phyloP scores from a whole-genome alignment of 345 rosid genomes.

The Xanthoceras sorbifolium region DNA sequence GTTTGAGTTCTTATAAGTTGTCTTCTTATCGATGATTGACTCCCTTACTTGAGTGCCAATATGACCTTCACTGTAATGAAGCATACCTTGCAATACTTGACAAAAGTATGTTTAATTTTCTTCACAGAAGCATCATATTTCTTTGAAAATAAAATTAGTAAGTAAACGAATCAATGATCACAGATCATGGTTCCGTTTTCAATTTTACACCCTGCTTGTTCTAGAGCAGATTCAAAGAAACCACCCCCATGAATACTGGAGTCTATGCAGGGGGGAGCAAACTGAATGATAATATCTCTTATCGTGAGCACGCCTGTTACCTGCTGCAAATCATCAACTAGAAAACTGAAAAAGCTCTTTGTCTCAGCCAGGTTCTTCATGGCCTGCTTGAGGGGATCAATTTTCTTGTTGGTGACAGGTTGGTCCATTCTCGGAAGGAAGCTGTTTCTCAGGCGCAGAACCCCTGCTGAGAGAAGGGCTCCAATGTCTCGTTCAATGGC shows the following conservation, averaged over 20 bases:
- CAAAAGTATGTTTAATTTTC: neutral
- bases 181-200: conserved; percentile 37
- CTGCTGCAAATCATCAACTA: conserved; percentile 26
- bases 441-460: conserved; percentile 22
- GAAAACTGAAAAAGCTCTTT: conserved; percentile 30
- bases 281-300: conserved; percentile 40
- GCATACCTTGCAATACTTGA: neutral
- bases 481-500: conserved; percentile 27
- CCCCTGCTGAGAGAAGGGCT: conserved; percentile 35
- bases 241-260: conserved; percentile 39
- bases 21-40: neutral
- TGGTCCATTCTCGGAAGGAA: conserved; percentile 44
- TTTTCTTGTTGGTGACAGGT: conserved; percentile 31
- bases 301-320: conserved; percentile 24
- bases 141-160: neutral
- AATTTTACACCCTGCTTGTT: conserved; percentile 36
- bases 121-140: neutral
- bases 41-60: neutral
- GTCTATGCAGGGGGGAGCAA: conserved; percentile 43
- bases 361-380: conserved; percentile 38
- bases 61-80: neutral
- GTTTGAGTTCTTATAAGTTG: neutral
- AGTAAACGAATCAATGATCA: conserved; percentile 24
- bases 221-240: conserved; percentile 42
- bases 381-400: conserved; percentile 42